These are phyloP conservation scores for Mucor irregularis DNA, from an alignment of 371 early-diverging fungal genomes.

Conservation along the genomic window DNA sequence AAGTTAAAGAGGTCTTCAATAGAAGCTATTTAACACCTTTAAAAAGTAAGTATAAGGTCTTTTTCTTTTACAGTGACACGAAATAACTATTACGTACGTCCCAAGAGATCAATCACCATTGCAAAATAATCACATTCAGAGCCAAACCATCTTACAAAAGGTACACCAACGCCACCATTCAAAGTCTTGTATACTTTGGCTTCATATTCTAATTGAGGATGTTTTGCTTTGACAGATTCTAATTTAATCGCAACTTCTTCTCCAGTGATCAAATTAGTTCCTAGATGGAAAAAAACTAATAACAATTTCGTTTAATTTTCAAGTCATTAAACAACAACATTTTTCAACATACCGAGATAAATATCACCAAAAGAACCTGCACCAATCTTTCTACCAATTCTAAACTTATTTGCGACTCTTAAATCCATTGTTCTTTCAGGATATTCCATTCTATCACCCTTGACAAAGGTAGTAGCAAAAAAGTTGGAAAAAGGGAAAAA, in stretches of 20 bases:
- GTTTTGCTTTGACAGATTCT: conserved; percentile 90
- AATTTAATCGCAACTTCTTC: conserved; percentile 98
- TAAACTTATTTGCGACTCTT: conserved; percentile 90
- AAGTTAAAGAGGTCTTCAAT: conserved; percentile 99
- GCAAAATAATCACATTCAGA: conserved; percentile 92
- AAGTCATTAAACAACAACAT: not conserved
- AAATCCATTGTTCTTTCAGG: conserved; percentile 54
- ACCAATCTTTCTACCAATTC: conserved; percentile 97
- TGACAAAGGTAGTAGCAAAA: too few species aligned
- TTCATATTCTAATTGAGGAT: conserved; percentile 98
- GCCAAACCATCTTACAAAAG: conserved; percentile 94
- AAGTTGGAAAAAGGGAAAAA: not conserved
- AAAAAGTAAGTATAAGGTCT: conserved; percentile 1
- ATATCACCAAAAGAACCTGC: conserved; percentile 99
- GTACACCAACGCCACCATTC: conserved; percentile 95
- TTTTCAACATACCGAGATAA: conserved; percentile 79
- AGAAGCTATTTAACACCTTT: conserved; percentile 44
- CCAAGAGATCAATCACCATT: conserved; percentile 99
- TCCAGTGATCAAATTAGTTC: conserved; percentile 88
- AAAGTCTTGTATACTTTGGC: conserved; percentile 93
- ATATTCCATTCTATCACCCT: too few species aligned
- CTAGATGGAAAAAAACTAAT: conserved; percentile 39
- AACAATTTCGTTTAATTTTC: too few species aligned
- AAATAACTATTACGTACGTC: conserved; percentile 64
- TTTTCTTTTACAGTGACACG: not conserved